Percentiles rank a stretch among this genome's conserved stretches.
These are phyloP conservation scores for Metschnikowia kunwiensis DNA, from an alignment of 805 yeast genomes.

Conservation along the genomic window DNA sequence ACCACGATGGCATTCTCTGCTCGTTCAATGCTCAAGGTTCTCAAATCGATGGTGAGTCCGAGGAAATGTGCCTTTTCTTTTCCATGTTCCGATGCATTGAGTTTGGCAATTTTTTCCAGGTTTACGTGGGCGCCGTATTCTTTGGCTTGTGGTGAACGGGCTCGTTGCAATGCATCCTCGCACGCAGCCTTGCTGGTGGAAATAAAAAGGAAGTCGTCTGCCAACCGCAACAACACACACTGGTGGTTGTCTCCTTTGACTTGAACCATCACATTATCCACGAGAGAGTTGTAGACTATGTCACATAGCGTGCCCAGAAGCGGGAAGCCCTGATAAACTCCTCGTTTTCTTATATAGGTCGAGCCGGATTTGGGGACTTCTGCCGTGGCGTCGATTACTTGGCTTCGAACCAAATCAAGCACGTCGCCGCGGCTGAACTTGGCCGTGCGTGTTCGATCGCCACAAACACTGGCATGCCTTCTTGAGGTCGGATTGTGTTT, in stretches of 20 bases:
- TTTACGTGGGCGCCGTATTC: constrained; percentile 37
- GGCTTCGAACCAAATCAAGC: constrained; percentile 44
- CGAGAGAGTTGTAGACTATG: constrained; percentile 61
- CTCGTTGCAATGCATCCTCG: constrained; percentile 17
- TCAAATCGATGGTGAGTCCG: constrained; percentile 28
- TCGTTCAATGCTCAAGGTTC: constrained; percentile 20
- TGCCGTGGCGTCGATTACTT: constrained; percentile 51
- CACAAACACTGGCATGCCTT: constrained; percentile 14
- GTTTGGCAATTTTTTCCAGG: constrained; percentile 25
- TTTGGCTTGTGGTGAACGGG: constrained; percentile 22
- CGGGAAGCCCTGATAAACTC: constrained; percentile 83
- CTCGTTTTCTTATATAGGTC: constrained; percentile 49
- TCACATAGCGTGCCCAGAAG: constrained; percentile 75
- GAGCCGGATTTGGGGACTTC: constrained; percentile 33
- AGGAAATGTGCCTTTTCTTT: constrained; percentile 21
- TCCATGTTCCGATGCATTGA: constrained; percentile 11
- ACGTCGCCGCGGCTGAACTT: constrained; percentile 45
- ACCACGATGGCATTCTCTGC: constrained; percentile 9
- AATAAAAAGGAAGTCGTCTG: constrained; percentile 82
- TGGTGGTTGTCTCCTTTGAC: constrained; percentile 14
- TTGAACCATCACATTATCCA: constrained; percentile 32
- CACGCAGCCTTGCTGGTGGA: constrained; percentile 39
- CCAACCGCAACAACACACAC: constrained; percentile 56
- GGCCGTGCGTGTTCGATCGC: constrained; percentile 33
- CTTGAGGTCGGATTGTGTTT: constrained; percentile 4